Evolutionary conservation across 306 rosid genomes (phyloP).

Genomic region (Sicyos baderoa): DNA sequence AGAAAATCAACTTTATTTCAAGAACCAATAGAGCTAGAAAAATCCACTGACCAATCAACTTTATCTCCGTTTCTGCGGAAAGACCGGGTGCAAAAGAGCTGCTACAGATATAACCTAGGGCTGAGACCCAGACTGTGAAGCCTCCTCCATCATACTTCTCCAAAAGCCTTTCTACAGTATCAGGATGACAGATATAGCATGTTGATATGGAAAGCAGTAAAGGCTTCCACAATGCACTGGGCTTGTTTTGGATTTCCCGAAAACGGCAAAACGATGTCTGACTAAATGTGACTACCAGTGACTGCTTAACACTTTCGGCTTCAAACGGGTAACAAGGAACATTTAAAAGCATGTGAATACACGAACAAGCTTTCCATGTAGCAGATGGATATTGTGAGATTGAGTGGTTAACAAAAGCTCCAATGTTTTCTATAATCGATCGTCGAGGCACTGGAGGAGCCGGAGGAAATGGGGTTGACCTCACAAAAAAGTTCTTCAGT

Average conservation of each 20-base stretch:
- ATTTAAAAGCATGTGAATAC: conserved; percentile 61
- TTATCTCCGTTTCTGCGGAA: conserved; percentile 55
- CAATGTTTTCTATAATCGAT: conserved; percentile 66
- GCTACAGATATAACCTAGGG: conserved; percentile 42
- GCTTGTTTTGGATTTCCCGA: conserved; percentile 39
- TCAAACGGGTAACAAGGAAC: conserved; percentile 56
- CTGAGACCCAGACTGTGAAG: conserved; percentile 55
- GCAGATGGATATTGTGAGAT: conserved; percentile 75
- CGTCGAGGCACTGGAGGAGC: conserved; percentile 70
- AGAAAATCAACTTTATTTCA: conserved; percentile 14
- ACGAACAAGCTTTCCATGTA: conserved; percentile 72
- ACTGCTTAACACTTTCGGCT: conserved; percentile 52
- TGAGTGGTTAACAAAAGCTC: conserved; percentile 55
- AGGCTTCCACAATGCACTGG: conserved; percentile 69
- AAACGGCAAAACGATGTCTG: conserved; percentile 51
- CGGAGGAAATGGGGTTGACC: conserved; percentile 59
- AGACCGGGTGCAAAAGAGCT: conserved; percentile 52
- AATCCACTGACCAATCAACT: conserved; percentile 49
- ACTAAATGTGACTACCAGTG: conserved; percentile 50
- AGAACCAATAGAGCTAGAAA: conserved; percentile 19
- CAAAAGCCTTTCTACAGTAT: conserved; percentile 51
- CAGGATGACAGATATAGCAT: conserved; percentile 79
- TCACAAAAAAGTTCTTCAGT: conserved; percentile 47
- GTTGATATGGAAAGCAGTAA: conserved; percentile 68
- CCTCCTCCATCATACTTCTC: conserved; percentile 61